Conservation (phyloP, 2,329 filamentous ascomycete species). For the Colletotrichum sp. region DNA sequence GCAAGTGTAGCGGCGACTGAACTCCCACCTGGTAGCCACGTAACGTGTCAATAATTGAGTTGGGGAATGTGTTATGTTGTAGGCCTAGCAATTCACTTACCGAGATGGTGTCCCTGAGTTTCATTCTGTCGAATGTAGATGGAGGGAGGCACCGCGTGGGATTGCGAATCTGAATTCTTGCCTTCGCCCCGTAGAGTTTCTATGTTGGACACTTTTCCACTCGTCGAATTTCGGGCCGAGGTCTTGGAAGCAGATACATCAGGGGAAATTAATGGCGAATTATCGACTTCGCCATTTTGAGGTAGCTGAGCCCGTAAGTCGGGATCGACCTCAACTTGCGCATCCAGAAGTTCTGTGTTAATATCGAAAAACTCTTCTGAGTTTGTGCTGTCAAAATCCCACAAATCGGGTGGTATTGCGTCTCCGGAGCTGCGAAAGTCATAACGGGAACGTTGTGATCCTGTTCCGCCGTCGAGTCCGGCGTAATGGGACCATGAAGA, state of each 20-base stretch:
- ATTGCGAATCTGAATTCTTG: accelerated
- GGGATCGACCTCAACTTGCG: accelerated
- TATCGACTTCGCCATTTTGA: neutral
- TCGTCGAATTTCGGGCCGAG: accelerated
- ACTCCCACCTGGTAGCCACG: neutral
- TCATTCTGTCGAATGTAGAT: neutral
- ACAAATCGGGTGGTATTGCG: accelerated
- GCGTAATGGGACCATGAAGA: neutral
- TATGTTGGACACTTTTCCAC: accelerated
- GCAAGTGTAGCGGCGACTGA: neutral
- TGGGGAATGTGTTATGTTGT: neutral
- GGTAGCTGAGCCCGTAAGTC: neutral
- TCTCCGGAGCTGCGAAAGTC: neutral
- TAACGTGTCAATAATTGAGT: neutral
- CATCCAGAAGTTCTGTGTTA: neutral
- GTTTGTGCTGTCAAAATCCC: neutral
- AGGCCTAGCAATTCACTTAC: accelerated
- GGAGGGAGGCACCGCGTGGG: neutral
- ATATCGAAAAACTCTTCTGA: neutral
- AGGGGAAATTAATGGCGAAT: neutral
- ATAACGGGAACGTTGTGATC: neutral
- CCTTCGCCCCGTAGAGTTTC: neutral
- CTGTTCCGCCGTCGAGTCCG: neutral
- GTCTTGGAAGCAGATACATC: accelerated
- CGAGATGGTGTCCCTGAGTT: neutral